Conservation (phyloP, 306 rosid species). For the Vigna trinervia region DNA sequence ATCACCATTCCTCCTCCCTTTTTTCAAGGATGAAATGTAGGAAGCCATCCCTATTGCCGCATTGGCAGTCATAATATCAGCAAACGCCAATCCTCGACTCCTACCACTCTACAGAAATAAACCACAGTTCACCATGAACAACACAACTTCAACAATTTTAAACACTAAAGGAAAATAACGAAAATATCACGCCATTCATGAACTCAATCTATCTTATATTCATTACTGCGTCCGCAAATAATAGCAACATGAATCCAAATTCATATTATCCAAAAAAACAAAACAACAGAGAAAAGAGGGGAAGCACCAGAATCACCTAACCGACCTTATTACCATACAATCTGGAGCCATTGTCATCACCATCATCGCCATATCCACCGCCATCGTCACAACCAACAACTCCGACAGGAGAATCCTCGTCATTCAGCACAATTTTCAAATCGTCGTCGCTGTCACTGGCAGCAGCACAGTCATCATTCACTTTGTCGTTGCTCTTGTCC, state of each 20-base stretch:
- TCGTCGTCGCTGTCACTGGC: slow-evolving; percentile 61
- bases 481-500: slow-evolving; percentile 29
- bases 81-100: slow-evolving; percentile 46
- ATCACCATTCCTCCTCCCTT: slow-evolving; percentile 43
- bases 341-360: slow-evolving; percentile 35
- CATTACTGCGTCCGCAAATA: background rate
- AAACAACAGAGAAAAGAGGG: background rate
- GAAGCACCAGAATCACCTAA: slow-evolving; percentile 28
- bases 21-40: slow-evolving; percentile 43
- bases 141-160: slow-evolving; percentile 9
- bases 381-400: slow-evolving; percentile 30
- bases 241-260: slow-evolving; percentile 1
- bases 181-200: background rate
- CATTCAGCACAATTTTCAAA: slow-evolving; percentile 70
- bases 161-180: slow-evolving; percentile 1
- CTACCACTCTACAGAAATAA: slow-evolving; percentile 55
- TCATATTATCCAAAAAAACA: background rate
- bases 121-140: slow-evolving; percentile 34
- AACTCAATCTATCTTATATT: slow-evolving; percentile 15
- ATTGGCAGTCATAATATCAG: slow-evolving; percentile 47
- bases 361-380: slow-evolving; percentile 3
- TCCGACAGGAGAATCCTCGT: slow-evolving; percentile 46
- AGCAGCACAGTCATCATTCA: slow-evolving; percentile 37
- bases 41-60: slow-evolving; percentile 43
- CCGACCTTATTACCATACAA: slow-evolving; percentile 47